Evolutionary conservation across 352 stramenopile genomes (phyloP).

Genomic region (Pythium aphanidermatum): DNA sequence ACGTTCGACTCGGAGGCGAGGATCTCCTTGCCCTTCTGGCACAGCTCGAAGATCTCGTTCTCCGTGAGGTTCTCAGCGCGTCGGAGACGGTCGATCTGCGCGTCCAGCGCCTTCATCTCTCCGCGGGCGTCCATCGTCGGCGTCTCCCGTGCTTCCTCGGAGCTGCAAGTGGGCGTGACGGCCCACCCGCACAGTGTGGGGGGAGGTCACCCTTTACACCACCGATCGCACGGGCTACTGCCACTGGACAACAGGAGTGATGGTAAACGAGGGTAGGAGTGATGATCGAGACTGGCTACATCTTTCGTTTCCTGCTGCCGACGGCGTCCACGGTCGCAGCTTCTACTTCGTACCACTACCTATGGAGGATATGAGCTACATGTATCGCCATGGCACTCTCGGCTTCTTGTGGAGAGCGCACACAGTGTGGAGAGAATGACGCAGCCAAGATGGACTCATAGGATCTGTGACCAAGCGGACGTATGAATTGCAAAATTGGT

Average conservation of each 20-base stretch:
- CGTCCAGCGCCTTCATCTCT: constrained; percentile 84
- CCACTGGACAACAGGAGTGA: constrained; percentile 2
- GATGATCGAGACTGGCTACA: neutral
- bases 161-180: neutral
- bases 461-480: too few species aligned
- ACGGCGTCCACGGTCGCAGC: too few species aligned
- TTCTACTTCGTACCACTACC: too few species aligned
- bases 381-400: too few species aligned
- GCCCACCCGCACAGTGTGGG: neutral
- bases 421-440: too few species aligned
- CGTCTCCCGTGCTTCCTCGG: neutral
- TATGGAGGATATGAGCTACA: too few species aligned
- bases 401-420: too few species aligned
- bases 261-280: neutral
- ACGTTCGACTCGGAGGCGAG: constrained; percentile 81
- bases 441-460: too few species aligned
- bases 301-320: too few species aligned
- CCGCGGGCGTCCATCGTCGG: constrained; percentile 57
- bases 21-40: constrained; percentile 88
- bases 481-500: too few species aligned
- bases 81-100: constrained; percentile 78
- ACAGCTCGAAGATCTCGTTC: constrained; percentile 87
- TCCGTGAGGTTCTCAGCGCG: constrained; percentile 86
- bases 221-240: constrained; percentile 2
- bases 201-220: constrained; percentile 3